Conservation (phyloP, 257 asterid genomes). For the Petunia secreta region DNA sequence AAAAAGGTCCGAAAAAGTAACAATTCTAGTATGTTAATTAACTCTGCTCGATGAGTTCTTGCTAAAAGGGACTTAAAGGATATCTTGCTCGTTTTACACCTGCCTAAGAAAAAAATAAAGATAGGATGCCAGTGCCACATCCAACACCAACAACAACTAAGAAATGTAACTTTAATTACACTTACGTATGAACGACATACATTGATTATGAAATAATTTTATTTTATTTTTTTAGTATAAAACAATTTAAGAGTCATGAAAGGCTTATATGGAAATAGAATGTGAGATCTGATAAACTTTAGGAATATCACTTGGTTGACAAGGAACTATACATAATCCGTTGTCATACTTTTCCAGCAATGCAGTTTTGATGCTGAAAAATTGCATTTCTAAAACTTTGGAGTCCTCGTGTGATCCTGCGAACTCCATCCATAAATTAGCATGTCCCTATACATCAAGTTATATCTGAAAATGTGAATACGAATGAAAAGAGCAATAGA, state of each 20-base stretch:
- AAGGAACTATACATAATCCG: background rate
- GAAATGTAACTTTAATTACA: slow-evolving; percentile 24
- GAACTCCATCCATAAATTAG: slow-evolving; percentile 29
- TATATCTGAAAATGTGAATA: background rate
- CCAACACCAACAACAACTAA: slow-evolving; percentile 97
- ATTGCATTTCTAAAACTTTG: slow-evolving; percentile 80
- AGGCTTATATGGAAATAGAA: background rate
- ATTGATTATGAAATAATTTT: no score
- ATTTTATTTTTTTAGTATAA: no score
- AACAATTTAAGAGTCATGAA: no score
- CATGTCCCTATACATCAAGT: background rate
- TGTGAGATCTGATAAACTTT: background rate
- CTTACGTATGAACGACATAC: background rate
- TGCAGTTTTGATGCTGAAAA: slow-evolving; percentile 69
- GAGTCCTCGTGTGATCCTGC: slow-evolving; percentile 89
- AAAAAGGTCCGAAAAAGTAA: no score
- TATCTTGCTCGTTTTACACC: slow-evolving; percentile 82
- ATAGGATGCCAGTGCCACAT: slow-evolving; percentile 95
- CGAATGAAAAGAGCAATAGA: background rate
- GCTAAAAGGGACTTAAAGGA: background rate
- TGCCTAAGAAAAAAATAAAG: slow-evolving; percentile 96
- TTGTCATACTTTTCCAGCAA: slow-evolving; percentile 84
- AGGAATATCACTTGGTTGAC: background rate
- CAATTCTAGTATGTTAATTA: no score
- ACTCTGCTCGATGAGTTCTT: no score